Base-by-base conservation (phyloP, 495 filamentous ascomycete genomes). In the Talaromyces proteolyticus region DNA sequence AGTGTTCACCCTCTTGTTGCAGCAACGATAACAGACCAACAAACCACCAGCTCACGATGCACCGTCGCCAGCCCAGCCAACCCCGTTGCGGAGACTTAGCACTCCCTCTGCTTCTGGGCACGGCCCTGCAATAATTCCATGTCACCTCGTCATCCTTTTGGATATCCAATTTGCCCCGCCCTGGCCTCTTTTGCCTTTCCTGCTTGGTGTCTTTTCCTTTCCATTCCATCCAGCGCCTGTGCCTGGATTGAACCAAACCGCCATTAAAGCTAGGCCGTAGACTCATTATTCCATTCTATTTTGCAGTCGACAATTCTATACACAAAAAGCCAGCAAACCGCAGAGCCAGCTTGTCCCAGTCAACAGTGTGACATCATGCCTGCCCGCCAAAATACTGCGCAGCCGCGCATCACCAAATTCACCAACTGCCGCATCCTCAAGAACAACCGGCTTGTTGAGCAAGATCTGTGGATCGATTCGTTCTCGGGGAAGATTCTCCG, bases 391-490 rank as follows among this genome's bases (percentile, higher is more conserved):
- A 22, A 17, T 17, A 20, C 17, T 0, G 26, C 58, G 8, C 29
- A 53, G 1, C 60, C 66, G 38, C 66, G 81, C 52, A 85, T 91
- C 60, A 88, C 84, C 64, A 89, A 90, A 60, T 83, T 94, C 60
- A 91, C 87, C 60, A 91, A 91, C 69, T 89, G 88, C 58, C 79
- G 84, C 23, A 70, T 91, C 10, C 64, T 88, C 41, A 77, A 79
- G 44, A 80, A 78, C 49, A 71, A 80, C 52, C 49, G 70, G 6
- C 71, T 93, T 36, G 72, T 89, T 10, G 67, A 82, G 21, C 80
- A 85, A 53, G 88, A 94, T 65, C 73, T 92, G 24, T 92, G 86
- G 88, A 82, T 92, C 26, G 82, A 82, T 60, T 85, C 87, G 3
- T 56, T 70, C 20, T 85, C 85, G 12, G 88, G 88, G 49, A 88